Evolutionary conservation across 1,284 basidiomycete genomes (phyloP).

Genomic region (Uromyces viciae-fabae): DNA sequence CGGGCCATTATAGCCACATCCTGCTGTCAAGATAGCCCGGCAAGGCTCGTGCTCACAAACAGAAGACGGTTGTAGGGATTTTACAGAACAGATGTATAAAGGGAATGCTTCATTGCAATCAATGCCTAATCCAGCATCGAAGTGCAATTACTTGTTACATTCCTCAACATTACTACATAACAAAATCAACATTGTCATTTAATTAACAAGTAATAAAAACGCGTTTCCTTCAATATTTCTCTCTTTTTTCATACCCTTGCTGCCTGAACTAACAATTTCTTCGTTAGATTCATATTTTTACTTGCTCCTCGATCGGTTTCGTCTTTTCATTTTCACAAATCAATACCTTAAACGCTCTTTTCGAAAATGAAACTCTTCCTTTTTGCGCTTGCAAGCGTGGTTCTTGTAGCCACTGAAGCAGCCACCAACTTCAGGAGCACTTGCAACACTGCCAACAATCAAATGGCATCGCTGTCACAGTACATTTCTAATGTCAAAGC

Average conservation of each 20-base stretch:
- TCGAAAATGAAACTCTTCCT: conserved; percentile 12
- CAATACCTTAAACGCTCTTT: background rate
- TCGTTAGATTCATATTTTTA: background rate
- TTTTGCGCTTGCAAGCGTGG: background rate
- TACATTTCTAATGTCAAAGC: background rate
- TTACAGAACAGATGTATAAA: background rate
- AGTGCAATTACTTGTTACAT: background rate
- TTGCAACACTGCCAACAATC: conserved; percentile 3
- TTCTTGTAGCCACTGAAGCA: background rate
- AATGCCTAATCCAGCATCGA: background rate
- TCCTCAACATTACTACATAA: background rate
- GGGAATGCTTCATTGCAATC: background rate
- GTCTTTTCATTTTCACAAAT: background rate
- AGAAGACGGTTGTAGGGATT: background rate
- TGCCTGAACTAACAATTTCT: background rate
- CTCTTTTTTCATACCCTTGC: background rate
- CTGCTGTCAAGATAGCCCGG: background rate
- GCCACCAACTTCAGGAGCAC: conserved; percentile 12
- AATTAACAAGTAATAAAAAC: background rate
- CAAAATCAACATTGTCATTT: background rate
- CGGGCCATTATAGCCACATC: background rate
- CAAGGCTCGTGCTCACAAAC: background rate
- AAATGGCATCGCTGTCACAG: background rate
- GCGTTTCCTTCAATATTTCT: no score
- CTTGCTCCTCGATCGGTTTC: background rate